phyloP scores from a whole-genome alignment of 306 rosid genomes.

The Trifolium repens region DNA sequence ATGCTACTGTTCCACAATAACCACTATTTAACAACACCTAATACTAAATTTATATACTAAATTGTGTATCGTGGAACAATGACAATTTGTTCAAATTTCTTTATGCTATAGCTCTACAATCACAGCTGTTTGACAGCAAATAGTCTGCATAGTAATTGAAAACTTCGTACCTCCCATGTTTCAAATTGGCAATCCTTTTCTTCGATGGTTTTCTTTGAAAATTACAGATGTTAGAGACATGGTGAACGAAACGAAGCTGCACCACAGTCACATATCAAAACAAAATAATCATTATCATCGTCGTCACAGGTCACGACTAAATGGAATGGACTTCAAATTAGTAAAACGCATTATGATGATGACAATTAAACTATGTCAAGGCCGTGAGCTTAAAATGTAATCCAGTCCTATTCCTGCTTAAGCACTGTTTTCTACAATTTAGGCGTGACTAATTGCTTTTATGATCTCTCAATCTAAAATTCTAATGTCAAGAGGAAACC shows the following conservation, averaged over 20 bases:
- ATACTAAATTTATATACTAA: no score
- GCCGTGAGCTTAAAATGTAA: not conserved
- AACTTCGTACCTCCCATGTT: constrained; percentile 53
- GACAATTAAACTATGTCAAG: not conserved
- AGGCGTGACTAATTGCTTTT: not conserved
- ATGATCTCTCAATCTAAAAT: not conserved
- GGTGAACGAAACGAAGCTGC: constrained; percentile 78
- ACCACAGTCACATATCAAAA: constrained; percentile 31
- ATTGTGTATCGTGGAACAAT: no score
- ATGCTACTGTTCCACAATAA: no score
- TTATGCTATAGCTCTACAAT: no score
- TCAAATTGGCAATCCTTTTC: constrained; percentile 42
- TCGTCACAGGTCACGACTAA: not conserved
- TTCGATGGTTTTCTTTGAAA: constrained; percentile 47
- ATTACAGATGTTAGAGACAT: constrained; percentile 61
- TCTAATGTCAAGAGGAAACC: not conserved
- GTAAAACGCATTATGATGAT: not conserved
- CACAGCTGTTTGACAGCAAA: no score
- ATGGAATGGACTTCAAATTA: not conserved
- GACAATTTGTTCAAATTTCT: no score
- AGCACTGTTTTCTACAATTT: not conserved
- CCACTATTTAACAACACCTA: no score
- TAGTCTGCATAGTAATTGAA: not conserved
- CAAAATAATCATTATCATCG: not conserved
- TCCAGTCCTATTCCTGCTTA: not conserved